These are phyloP conservation scores for Psidium guajava DNA, from an alignment of 345 rosid genomes.

Conservation along the genomic window DNA sequence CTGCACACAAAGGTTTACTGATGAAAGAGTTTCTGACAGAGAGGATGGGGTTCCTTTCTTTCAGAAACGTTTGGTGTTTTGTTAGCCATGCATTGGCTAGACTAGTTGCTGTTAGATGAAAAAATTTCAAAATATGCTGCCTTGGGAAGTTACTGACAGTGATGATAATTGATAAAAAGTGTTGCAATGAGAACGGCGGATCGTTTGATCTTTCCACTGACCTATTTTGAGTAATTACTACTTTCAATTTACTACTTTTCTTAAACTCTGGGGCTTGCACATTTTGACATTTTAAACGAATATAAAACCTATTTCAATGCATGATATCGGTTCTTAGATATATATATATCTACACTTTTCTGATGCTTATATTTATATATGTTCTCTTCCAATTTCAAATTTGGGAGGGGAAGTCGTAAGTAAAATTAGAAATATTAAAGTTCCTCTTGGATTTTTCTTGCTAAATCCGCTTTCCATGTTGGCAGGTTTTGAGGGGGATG, in stretches of 20 bases:
- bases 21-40: background rate
- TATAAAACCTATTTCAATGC: background rate
- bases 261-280: background rate
- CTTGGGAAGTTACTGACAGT: background rate
- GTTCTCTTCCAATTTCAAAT: background rate
- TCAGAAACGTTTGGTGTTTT: background rate
- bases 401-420: background rate
- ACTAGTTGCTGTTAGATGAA: background rate
- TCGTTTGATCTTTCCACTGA: background rate
- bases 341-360: background rate
- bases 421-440: background rate
- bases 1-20: background rate
- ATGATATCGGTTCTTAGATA: background rate
- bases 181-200: background rate
- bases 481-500: conserved; percentile 87
- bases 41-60: background rate
- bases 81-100: background rate
- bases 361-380: background rate
- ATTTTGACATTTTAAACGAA: background rate
- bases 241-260: background rate
- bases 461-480: background rate
- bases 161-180: background rate
- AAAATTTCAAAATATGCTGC: background rate
- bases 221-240: background rate
- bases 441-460: background rate